phyloP scores from a whole-genome alignment of 139 green algal species.

The Choricystis sp. region DNA sequence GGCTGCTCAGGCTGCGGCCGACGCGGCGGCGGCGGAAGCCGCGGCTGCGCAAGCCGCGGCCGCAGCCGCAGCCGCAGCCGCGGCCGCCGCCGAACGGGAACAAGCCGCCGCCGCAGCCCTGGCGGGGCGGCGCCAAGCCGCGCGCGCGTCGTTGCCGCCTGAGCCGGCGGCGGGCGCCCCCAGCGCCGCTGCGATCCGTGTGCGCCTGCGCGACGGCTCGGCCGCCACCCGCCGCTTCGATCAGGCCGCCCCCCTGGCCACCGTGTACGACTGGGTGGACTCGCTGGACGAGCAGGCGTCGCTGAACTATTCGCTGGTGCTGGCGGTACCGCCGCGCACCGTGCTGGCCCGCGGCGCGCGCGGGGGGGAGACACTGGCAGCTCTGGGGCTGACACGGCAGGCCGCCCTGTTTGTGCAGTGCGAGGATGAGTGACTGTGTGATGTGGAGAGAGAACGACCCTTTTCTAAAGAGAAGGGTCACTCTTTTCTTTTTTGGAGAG shows the following conservation, averaged over 20 bases:
- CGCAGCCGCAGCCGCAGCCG: not conserved
- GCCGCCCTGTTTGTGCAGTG: not conserved
- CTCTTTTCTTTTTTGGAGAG: no score
- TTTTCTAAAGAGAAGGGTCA: no score
- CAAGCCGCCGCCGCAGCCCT: not conserved
- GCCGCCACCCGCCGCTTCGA: not conserved
- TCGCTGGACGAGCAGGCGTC: not conserved
- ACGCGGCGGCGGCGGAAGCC: no score
- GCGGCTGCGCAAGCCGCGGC: not conserved
- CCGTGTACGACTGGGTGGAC: not conserved
- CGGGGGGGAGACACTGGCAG: not conserved
- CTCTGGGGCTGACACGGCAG: not conserved
- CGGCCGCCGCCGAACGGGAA: not conserved
- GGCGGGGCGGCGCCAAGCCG: no score
- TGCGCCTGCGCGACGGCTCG: not conserved
- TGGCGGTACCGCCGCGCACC: not conserved
- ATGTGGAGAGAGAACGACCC: no score
- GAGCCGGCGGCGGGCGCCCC: not conserved
- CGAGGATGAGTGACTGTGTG: no score
- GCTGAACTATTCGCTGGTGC: not conserved
- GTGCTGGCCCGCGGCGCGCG: not conserved
- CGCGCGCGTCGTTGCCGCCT: not conserved
- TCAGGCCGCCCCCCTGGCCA: not conserved
- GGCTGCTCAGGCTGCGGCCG: no score
- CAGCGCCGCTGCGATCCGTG: not conserved